Percentiles rank a stretch among this genome's conserved stretches.
phyloP scores from a whole-genome alignment of 2,329 filamentous ascomycete genomes.

The Colletotrichum shisoi region DNA sequence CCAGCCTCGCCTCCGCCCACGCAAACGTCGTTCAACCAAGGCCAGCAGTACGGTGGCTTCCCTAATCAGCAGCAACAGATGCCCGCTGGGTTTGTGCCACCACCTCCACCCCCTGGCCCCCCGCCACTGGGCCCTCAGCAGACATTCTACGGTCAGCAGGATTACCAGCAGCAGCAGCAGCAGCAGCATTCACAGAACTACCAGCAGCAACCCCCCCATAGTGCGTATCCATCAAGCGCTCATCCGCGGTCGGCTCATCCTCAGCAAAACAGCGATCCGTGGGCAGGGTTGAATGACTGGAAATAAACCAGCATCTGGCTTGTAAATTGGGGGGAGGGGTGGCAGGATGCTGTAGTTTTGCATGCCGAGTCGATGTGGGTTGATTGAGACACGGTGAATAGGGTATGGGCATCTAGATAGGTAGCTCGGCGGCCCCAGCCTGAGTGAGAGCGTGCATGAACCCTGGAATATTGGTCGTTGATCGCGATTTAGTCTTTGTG shows the following conservation, averaged over 20 bases:
- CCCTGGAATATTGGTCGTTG: constrained; percentile 21
- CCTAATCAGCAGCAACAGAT: constrained; percentile 51
- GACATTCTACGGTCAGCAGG: constrained; percentile 59
- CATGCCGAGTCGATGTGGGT: neutral
- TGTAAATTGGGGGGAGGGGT: neutral
- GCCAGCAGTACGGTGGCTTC: constrained; percentile 48
- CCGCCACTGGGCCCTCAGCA: constrained; percentile 69
- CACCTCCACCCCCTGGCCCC: constrained; percentile 69
- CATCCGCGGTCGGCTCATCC: constrained; percentile 47
- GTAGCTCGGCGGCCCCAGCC: neutral
- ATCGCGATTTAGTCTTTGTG: constrained; percentile 1
- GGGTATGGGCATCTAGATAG: constrained; percentile 2
- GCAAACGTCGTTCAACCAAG: constrained; percentile 57
- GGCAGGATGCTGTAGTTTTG: neutral
- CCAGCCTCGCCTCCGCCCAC: constrained; percentile 66
- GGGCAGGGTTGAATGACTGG: constrained; percentile 63
- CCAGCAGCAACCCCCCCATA: constrained; percentile 45
- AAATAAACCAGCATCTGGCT: constrained; percentile 49
- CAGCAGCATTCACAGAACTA: constrained; percentile 45
- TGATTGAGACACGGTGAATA: neutral
- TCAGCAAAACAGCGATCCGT: constrained; percentile 58
- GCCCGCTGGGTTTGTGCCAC: constrained; percentile 67
- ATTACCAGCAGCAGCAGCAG: constrained; percentile 48
- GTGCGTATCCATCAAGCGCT: constrained; percentile 45
- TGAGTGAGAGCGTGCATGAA: constrained; percentile 19